Percentiles rank a stretch among this genome's conserved stretches.
Conservation (phyloP, 1,284 basidiomycete species). For the Sutorius eximius region DNA sequence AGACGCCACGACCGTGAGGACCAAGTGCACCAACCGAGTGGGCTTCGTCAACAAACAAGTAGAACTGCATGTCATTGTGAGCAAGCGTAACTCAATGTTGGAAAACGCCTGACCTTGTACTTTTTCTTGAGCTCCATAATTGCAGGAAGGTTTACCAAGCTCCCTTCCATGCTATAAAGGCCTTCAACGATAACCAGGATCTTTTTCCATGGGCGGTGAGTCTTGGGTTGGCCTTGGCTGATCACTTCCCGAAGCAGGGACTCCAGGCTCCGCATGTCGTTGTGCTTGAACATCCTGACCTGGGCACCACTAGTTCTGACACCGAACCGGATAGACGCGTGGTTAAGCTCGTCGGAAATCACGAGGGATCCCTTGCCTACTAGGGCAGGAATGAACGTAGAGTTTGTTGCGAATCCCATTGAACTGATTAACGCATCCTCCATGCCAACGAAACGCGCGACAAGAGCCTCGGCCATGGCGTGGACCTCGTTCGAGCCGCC, state of each 20-base stretch:
- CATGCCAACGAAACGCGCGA: constrained; percentile 86
- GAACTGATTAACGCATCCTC: constrained; percentile 90
- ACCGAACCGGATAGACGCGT: constrained; percentile 94
- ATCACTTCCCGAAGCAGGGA: constrained; percentile 86
- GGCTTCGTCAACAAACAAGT: constrained; percentile 95
- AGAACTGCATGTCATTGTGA: constrained; percentile 65
- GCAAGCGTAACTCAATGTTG: not conserved
- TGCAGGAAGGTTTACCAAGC: constrained; percentile 81
- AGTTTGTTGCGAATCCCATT: constrained; percentile 99
- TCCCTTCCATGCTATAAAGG: constrained; percentile 98
- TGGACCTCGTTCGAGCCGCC: constrained; percentile 88
- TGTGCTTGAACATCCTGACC: constrained; percentile 96
- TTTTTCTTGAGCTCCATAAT: constrained; percentile 89
- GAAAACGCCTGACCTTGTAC: constrained; percentile 75
- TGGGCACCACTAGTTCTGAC: constrained; percentile 87
- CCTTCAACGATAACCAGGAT: constrained; percentile 96
- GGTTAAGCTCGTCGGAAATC: constrained; percentile 97
- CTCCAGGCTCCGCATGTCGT: constrained; percentile 88
- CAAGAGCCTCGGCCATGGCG: constrained; percentile 78
- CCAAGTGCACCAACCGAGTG: constrained; percentile 97
- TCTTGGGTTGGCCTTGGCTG: constrained; percentile 96
- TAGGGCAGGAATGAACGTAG: constrained; percentile 91
- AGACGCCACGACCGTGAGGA: constrained; percentile 90
- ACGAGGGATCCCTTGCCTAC: constrained; percentile 91
- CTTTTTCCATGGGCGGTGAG: constrained; percentile 98